These are phyloP conservation scores for Ustilago hordei DNA, from an alignment of 1,284 basidiomycete genomes.

Conservation along the genomic window DNA sequence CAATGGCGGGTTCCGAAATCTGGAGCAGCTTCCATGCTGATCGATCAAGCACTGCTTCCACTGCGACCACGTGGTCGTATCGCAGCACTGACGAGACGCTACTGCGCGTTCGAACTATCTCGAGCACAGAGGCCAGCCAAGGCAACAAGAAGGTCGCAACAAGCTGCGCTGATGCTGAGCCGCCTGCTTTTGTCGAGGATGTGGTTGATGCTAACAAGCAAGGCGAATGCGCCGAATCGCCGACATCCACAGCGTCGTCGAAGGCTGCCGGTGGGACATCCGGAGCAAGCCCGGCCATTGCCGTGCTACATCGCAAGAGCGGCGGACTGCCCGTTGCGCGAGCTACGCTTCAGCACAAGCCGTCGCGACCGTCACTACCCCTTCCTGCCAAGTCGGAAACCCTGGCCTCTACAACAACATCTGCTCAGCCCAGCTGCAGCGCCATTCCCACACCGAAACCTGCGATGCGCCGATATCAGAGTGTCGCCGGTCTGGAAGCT, in stretches of 20 bases:
- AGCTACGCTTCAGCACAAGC: neutral
- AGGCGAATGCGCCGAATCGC: neutral
- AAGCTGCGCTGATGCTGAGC: neutral
- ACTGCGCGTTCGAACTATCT: neutral
- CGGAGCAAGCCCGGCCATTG: neutral
- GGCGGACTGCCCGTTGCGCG: constrained; percentile 32
- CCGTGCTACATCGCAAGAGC: constrained; percentile 26
- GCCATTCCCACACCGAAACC: neutral
- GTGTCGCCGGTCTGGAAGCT: constrained; percentile 16
- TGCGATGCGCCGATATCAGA: constrained; percentile 22
- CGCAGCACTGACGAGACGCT: constrained; percentile 17
- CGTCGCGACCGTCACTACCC: constrained; percentile 20
- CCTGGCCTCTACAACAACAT: neutral
- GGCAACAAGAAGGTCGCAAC: neutral
- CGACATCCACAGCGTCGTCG: neutral
- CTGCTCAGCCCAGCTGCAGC: neutral
- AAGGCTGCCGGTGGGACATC: neutral
- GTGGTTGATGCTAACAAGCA: neutral
- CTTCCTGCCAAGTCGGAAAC: constrained; percentile 6
- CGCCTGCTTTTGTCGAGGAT: neutral
- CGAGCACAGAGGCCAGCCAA: neutral
- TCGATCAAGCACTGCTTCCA: constrained; percentile 38
- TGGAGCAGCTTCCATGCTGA: constrained; percentile 47
- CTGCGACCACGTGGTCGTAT: constrained; percentile 35
- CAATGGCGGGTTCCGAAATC: constrained; percentile 42